phyloP scores from a whole-genome alignment of 2,329 filamentous ascomycete genomes.

The Fusarium oxysporum region DNA sequence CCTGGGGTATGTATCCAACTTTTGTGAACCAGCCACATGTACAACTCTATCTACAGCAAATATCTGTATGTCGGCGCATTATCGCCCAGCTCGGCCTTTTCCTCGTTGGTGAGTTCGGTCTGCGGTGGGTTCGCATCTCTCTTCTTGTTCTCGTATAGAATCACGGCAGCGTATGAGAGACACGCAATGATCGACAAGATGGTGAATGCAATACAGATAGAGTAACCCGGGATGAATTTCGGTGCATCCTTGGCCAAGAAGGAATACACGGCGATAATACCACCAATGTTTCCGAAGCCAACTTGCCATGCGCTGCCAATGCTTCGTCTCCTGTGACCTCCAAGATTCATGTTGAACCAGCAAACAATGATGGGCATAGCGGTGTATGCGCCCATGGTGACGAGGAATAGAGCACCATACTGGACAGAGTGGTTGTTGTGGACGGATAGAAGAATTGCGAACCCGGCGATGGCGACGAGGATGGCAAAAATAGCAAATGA shows the following conservation, averaged over 20 bases:
- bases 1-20: background rate
- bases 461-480: slow-evolving; percentile 76
- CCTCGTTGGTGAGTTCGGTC: slow-evolving; percentile 65
- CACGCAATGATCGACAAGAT: slow-evolving; percentile 73
- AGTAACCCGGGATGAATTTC: slow-evolving; percentile 77
- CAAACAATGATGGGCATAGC: slow-evolving; percentile 91
- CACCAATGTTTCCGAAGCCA: slow-evolving; percentile 82
- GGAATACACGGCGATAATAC: slow-evolving; percentile 80
- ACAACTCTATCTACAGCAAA: slow-evolving; percentile 55
- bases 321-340: slow-evolving; percentile 76
- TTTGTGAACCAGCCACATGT: background rate
- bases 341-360: slow-evolving; percentile 86
- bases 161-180: slow-evolving; percentile 68
- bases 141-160: slow-evolving; percentile 69
- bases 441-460: slow-evolving; percentile 78
- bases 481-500: slow-evolving; percentile 78
- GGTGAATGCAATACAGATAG: slow-evolving; percentile 80
- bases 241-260: slow-evolving; percentile 77
- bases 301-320: slow-evolving; percentile 82
- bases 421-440: slow-evolving; percentile 75
- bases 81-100: slow-evolving; percentile 71
- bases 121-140: slow-evolving; percentile 62
- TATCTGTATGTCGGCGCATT: slow-evolving; percentile 71
- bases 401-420: slow-evolving; percentile 85
- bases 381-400: slow-evolving; percentile 82